Base-by-base conservation (phyloP, 805 yeast genomes). In the Saturnispora dispora region DNA sequence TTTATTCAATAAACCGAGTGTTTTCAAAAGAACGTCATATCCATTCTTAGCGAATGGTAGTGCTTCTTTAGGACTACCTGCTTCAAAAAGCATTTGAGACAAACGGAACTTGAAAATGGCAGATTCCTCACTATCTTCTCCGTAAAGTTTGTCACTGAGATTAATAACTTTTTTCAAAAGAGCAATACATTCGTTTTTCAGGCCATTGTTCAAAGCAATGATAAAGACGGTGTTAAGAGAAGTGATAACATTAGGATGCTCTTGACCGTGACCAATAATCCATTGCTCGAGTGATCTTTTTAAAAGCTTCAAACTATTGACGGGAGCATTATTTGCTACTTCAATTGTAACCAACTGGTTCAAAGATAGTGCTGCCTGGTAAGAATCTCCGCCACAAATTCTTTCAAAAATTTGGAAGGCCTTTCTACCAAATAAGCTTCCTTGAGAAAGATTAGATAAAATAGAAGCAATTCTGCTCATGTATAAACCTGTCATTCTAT, bases 331-430 rank as follows among this genome's bases (percentile, higher is more conserved):
- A 57, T 78, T 77, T 9, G 78, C 69, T 40, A 80, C 70, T 66
- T 90, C 96, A 60, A 77, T 75, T 61, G 74, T 77, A 1, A 93
- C 95, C 57, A 90, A 70, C 67, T 88, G 88, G 59, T 82, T 74
- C 63, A 84, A 78, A 40, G 87, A 72, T 57, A 88, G 76, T 37
- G 88, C 66, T 25, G 90, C 77, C 56, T 88, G 91, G 60, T 77
- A 78, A 13, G 93, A 78, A 63, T 91, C 98, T 55, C 81, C 66
- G 55, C 99, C 99, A 48, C 72, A 66, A 11, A 82, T 75, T 69
- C 98, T 81, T 72, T 91, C 98, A 53, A 82, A 74, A 54, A 89
- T 79, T 39, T 79, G 71, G 55, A 81, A 76, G 2, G 96, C 79
- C 63, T 79, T 83, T 58, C 93, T 79, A 17, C 83, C 78, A 57